phyloP scores from a whole-genome alignment of 1,284 basidiomycete species.

The Rhodotorula sp. region DNA sequence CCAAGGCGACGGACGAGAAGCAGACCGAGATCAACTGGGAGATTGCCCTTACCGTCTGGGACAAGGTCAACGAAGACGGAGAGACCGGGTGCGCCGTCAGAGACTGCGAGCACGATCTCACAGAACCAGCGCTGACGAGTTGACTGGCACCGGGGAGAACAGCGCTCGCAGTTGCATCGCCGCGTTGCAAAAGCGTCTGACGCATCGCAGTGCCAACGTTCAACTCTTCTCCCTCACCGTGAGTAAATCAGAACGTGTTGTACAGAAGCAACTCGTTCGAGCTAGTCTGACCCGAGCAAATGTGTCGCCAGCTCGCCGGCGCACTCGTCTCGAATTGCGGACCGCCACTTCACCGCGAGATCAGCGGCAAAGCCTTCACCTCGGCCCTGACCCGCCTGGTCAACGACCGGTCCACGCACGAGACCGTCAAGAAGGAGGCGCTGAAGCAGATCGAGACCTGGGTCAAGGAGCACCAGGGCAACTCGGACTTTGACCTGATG shows the following conservation, averaged over 20 bases:
- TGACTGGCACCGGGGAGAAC: constrained; percentile 14
- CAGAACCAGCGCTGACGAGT: neutral
- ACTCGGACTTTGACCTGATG: constrained; percentile 62
- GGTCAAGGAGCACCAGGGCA: constrained; percentile 74
- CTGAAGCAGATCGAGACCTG: constrained; percentile 75
- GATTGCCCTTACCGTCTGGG: constrained; percentile 88
- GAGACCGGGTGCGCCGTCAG: constrained; percentile 64
- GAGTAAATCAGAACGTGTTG: constrained; percentile 20
- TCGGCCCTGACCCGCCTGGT: constrained; percentile 80
- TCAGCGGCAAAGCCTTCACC: constrained; percentile 87
- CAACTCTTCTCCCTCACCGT: constrained; percentile 84
- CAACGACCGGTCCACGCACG: constrained; percentile 84
- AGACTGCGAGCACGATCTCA: neutral
- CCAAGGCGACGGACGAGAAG: constrained; percentile 51
- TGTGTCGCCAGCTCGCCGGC: constrained; percentile 63
- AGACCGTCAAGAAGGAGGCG: constrained; percentile 76
- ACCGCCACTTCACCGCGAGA: constrained; percentile 75
- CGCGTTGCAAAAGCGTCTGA: constrained; percentile 81
- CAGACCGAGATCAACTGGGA: constrained; percentile 91
- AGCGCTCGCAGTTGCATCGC: constrained; percentile 85
- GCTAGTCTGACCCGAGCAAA: neutral
- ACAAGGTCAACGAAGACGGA: constrained; percentile 88
- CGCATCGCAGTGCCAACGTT: constrained; percentile 93
- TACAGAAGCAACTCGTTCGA: too few relatives aligned
- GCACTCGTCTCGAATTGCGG: constrained; percentile 89